Percentiles rank a stretch among this genome's conserved stretches.
Conservation (phyloP, 192 early-diverging fungal species). For the Umbelopsis vinacea region DNA sequence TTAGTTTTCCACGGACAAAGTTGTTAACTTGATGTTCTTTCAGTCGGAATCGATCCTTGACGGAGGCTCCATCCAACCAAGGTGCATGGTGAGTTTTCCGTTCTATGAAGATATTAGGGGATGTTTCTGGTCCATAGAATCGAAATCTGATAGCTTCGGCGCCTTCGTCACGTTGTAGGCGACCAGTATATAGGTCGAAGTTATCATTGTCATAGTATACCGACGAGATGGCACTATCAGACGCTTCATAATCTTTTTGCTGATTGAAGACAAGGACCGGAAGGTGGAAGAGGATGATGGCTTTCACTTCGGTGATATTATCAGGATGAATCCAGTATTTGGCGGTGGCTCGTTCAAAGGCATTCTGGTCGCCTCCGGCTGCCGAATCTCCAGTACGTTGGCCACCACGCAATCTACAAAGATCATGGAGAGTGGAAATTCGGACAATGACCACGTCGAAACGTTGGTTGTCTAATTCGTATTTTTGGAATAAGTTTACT, state of each 20-base stretch:
- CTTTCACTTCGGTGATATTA: slow-evolving; percentile 95
- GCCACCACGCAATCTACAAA: slow-evolving; percentile 29
- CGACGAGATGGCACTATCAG: slow-evolving; percentile 88
- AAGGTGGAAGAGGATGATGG: slow-evolving; percentile 86
- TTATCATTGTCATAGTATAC: slow-evolving; percentile 93
- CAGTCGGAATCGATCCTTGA: slow-evolving; percentile 90
- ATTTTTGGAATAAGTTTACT: slow-evolving; percentile 22
- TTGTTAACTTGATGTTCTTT: slow-evolving; percentile 90
- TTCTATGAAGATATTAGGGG: slow-evolving; percentile 32
- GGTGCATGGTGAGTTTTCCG: slow-evolving; percentile 41
- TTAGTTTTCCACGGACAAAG: slow-evolving; percentile 76
- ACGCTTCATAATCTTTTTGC: slow-evolving; percentile 60
- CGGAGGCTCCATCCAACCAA: slow-evolving; percentile 84
- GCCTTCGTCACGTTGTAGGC: slow-evolving; percentile 89
- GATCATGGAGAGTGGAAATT: slow-evolving; percentile 36
- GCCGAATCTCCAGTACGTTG: slow-evolving; percentile 30
- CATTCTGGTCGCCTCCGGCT: slow-evolving; percentile 34
- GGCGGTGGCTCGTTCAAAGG: slow-evolving; percentile 82
- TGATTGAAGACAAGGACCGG: slow-evolving; percentile 91
- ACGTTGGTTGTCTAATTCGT: slow-evolving; percentile 68
- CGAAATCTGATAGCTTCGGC: slow-evolving; percentile 91
- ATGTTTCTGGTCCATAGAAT: slow-evolving; percentile 80
- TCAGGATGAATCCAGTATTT: slow-evolving; percentile 99
- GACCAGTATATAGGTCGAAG: slow-evolving; percentile 89
- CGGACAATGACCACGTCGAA: slow-evolving; percentile 56